These are phyloP conservation scores for Laburnicola sp. DNA, from an alignment of 2,329 filamentous ascomycete genomes.

Conservation along the genomic window DNA sequence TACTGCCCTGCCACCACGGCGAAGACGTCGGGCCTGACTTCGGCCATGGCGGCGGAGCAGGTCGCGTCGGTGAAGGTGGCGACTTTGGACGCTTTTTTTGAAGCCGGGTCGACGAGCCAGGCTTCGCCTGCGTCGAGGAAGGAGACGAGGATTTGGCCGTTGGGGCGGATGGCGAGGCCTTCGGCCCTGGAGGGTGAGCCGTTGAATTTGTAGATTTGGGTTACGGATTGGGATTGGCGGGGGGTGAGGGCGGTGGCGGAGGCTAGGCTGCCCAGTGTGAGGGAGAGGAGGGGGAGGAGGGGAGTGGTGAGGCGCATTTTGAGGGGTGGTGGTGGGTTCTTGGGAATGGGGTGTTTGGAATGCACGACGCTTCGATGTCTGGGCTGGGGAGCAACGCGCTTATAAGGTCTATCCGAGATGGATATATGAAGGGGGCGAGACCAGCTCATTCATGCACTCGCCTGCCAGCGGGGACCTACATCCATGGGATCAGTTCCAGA, in stretches of 20 bases:
- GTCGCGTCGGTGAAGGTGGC: constrained; percentile 19
- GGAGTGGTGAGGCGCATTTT: constrained; percentile 19
- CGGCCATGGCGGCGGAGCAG: constrained; percentile 20
- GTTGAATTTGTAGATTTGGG: constrained; percentile 16
- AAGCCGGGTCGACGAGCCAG: constrained; percentile 20
- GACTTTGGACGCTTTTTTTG: constrained; percentile 18
- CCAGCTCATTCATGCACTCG: neutral
- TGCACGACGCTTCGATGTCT: too few relatives aligned
- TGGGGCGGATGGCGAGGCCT: constrained; percentile 23
- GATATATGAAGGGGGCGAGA: neutral
- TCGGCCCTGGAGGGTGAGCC: constrained; percentile 12
- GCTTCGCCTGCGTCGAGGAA: constrained; percentile 24
- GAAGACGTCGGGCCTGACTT: constrained; percentile 25
- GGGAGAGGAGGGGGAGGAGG: constrained; percentile 7
- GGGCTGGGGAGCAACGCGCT: neutral
- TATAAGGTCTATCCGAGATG: too few relatives aligned
- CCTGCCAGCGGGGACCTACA: neutral
- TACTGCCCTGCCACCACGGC: constrained; percentile 24
- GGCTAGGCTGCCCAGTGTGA: neutral
- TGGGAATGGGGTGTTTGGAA: too few relatives aligned
- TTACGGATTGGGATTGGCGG: constrained; percentile 7
- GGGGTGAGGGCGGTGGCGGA: constrained; percentile 5
- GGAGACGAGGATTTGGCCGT: constrained; percentile 22
- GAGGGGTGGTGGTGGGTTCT: neutral
- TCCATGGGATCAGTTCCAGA: neutral